Evolutionary conservation across 495 filamentous ascomycete genomes (phyloP), one percentile per base, ranked within the genome.

Genomic region (Amphirosellinia nigrospora): DNA sequence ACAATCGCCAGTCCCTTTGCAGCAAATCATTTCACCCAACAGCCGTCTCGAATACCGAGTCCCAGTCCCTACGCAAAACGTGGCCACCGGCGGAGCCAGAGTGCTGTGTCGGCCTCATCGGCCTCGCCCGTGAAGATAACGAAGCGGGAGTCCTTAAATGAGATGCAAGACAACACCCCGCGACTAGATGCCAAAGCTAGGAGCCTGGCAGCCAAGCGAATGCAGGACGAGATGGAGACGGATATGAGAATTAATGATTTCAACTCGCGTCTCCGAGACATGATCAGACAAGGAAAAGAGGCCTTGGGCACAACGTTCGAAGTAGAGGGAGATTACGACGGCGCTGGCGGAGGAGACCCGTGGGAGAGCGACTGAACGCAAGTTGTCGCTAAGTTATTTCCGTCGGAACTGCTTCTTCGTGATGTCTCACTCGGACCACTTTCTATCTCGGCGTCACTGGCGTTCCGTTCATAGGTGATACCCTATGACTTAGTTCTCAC

Each of bases 231-330:
- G 72, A 84, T 89, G 55, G 93, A 96, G 72, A 88, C 90, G 21
- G 94, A 98, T 73, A 87, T 88, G 50, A 89, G 90, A 63, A 86
- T 99, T 63, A 87, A 88, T 65, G 87, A 90, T 26, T 87, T 98
- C 78, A 96, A 95, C 75, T 84, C 88, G 45, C 89, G 90, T 73
- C 80, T 98, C 32, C 88, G 91, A 73, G 89, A 86, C 38, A 93
- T 99, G 92, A 97, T 99, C 52, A 79, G 89, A 9, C 90, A 98
- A 78, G 96, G 94, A 0, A 92, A 90, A 75, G 92, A 96, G 75
- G 96, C 96, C 15, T 75, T 98, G 26, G 93, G 92, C 13, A 92
- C 93, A 39, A 94, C 84, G 61, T 84, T 94, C 21, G 90, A 93
- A 74, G 86, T 98, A 56, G 88, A 91, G 45, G 60, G 15, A 46